phyloP scores from a whole-genome alignment of 345 rosid species.

The Mercurialis annua region DNA sequence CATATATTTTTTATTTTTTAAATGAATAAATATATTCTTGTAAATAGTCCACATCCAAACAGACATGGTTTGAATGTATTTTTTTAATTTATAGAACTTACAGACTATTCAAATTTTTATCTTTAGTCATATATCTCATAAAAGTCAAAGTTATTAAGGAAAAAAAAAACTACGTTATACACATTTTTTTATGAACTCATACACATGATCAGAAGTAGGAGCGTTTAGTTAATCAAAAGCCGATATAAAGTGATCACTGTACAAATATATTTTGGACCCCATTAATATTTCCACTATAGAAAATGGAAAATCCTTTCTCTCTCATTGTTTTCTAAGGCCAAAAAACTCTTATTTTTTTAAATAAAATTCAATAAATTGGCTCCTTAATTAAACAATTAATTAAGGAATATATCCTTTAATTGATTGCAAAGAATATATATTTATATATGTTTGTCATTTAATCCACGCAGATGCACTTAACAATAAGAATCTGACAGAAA shows the following conservation, averaged over 20 bases:
- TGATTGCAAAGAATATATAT: neutral
- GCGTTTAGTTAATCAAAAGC: constrained; percentile 1
- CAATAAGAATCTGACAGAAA: constrained; percentile 3
- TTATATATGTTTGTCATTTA: constrained; percentile 2
- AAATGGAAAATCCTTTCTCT: neutral
- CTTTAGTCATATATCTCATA: no score
- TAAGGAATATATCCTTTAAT: neutral
- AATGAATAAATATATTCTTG: no score
- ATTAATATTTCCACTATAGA: neutral
- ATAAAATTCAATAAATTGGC: neutral
- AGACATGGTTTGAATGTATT: no score
- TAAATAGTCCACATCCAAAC: no score
- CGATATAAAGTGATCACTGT: neutral
- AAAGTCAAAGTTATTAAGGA: no score
- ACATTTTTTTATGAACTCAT: no score
- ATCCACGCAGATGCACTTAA: neutral
- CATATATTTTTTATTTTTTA: no score
- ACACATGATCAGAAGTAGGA: neutral
- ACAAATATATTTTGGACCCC: neutral
- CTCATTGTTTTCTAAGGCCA: neutral
- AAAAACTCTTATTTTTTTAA: neutral
- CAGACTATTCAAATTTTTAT: no score
- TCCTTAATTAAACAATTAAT: neutral
- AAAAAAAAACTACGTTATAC: no score
- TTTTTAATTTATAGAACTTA: no score